Evolutionary conservation across 1,284 basidiomycete species (phyloP).

Genomic region (Vanrija sp.): DNA sequence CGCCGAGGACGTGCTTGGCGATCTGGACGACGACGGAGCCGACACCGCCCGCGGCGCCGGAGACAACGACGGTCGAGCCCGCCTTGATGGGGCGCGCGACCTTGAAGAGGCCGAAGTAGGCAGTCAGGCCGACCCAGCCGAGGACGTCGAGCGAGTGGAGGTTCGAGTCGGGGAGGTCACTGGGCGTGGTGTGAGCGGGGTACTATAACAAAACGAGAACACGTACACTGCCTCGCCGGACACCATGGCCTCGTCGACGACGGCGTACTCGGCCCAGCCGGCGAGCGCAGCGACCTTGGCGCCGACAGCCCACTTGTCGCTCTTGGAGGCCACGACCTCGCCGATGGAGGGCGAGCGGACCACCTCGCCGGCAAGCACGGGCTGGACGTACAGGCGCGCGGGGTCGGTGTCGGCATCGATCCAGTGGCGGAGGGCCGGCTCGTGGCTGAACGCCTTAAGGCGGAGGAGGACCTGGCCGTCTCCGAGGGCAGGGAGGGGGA

Average conservation of each 20-base stretch:
- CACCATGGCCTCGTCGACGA: slow-evolving; percentile 13
- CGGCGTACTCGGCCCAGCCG: slow-evolving; percentile 20
- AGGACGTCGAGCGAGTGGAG: slow-evolving; percentile 14
- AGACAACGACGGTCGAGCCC: slow-evolving; percentile 37
- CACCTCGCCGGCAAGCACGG: slow-evolving; percentile 20
- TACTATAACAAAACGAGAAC: not conserved
- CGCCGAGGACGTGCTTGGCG: slow-evolving; percentile 35
- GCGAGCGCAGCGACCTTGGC: slow-evolving; percentile 7
- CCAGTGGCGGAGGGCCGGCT: slow-evolving; percentile 31
- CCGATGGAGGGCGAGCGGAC: slow-evolving; percentile 9
- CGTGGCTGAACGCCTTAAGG: slow-evolving; percentile 22
- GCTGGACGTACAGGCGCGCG: slow-evolving; percentile 19
- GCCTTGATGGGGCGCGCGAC: slow-evolving; percentile 27
- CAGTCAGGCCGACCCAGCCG: slow-evolving; percentile 18
- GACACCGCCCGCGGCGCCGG: slow-evolving; percentile 35
- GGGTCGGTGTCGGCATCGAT: slow-evolving; percentile 17
- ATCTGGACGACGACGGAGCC: slow-evolving; percentile 26
- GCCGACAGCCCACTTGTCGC: slow-evolving; percentile 9
- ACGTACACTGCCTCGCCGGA: not conserved
- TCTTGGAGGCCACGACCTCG: slow-evolving; percentile 14
- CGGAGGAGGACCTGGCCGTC: slow-evolving; percentile 28
- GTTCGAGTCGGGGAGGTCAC: slow-evolving; percentile 1
- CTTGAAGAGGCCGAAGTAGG: slow-evolving; percentile 31
- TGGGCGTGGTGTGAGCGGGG: not conserved
- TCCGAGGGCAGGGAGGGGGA: too few species aligned